Evolutionary conservation across 2,329 filamentous ascomycete species (phyloP), one percentile per base, ranked within the genome.

Genomic region (Ustulina deusta): DNA sequence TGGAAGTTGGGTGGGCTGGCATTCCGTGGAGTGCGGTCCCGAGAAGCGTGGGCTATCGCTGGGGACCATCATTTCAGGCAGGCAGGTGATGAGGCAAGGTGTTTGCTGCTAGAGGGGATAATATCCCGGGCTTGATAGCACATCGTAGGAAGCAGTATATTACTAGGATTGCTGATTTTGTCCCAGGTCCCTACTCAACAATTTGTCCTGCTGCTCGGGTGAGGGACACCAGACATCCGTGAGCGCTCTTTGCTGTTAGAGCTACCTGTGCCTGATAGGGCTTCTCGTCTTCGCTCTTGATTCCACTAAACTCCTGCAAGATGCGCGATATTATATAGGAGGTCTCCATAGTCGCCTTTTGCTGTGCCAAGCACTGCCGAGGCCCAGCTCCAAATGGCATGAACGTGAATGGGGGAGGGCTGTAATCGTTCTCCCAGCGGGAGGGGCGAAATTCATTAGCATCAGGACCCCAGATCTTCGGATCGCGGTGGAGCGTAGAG

Each of bases 201-300:
- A 63, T 63, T 60, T 65, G 60, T 65, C 60, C 9, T 55, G 61
- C 46, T 38, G 63, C 63, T 49, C 58, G 69, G 56, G 62, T 68
- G 61, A 72, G 70, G 42, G 69, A 72, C 49, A 71, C 46, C 25
- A 69, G 62, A 68, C 70, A 72, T 59, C 69, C 69, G 60, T 72
- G 66, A 64, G 70, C 69, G 61, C 66, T 72, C 69, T 72, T 70
- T 63, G 70, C 66, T 49, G 69, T 72, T 40, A 72, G 66, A 69
- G 70, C 69, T 49, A 71, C 66, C 70, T 72, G 68, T 66, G 70
- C 68, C 70, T 69, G 70, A 62, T 72, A 72, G 49, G 69, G 70
- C 29, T 69, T 63, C 57, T 72, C 61, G 61, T 71, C 70, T 68
- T 72, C 64, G 66, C 61, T 71, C 59, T 64, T 69, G 63, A 72